These are phyloP conservation scores for Tolypocladium amazonense DNA, from an alignment of 2,329 filamentous ascomycete species.

Conservation along the genomic window DNA sequence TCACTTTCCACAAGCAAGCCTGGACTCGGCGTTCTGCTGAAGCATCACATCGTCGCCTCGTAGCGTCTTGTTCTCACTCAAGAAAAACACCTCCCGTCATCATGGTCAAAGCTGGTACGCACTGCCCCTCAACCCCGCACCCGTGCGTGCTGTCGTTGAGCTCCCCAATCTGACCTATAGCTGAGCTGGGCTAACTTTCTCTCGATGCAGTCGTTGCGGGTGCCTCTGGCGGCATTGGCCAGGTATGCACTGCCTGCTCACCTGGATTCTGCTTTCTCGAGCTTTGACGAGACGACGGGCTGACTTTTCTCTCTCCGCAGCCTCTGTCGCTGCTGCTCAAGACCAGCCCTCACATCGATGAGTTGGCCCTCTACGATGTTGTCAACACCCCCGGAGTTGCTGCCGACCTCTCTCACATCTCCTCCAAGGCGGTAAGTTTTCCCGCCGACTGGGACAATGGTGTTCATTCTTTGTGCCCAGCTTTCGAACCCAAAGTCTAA, in stretches of 20 bases:
- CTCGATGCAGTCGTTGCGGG: constrained; percentile 66
- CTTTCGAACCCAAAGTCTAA: not conserved
- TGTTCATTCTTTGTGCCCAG: not conserved
- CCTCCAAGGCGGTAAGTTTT: constrained; percentile 62
- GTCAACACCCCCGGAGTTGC: constrained; percentile 97
- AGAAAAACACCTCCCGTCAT: constrained; percentile 11
- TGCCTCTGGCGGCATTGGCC: constrained; percentile 96
- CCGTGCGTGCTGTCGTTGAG: not conserved
- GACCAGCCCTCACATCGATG: constrained; percentile 74
- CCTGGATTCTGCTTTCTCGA: not conserved
- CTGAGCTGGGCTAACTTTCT: constrained; percentile 6
- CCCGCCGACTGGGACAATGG: constrained; percentile 2
- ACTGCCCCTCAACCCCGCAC: constrained; percentile 13
- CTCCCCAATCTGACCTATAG: not conserved
- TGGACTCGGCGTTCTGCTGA: not conserved
- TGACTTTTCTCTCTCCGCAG: constrained; percentile 34
- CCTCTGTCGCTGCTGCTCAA: constrained; percentile 95
- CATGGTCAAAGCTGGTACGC: constrained; percentile 54
- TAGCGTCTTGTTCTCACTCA: not conserved
- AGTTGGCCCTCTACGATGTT: constrained; percentile 97
- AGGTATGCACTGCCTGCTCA: constrained; percentile 45
- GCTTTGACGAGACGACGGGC: constrained; percentile 1
- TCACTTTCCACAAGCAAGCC: not conserved
- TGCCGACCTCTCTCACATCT: constrained; percentile 95
- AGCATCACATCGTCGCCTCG: not conserved